Conservation (phyloP, 805 yeast genomes). For the Yarrowia porcina region DNA sequence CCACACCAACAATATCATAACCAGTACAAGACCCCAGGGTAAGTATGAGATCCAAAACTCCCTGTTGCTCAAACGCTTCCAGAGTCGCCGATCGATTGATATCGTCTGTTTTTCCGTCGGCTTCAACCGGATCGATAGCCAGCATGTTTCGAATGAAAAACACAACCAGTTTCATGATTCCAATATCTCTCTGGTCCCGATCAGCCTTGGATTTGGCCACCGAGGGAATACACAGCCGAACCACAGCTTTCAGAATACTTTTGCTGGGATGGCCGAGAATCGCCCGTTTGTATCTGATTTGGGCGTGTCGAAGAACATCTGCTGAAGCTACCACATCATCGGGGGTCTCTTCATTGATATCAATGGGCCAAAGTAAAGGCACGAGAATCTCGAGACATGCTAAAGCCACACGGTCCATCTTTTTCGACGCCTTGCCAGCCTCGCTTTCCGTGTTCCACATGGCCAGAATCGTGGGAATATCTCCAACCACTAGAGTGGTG, state of each 20-base stretch:
- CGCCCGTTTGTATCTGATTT: constrained; percentile 65
- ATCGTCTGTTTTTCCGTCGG: constrained; percentile 51
- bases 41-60: constrained; percentile 69
- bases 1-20: constrained; percentile 61
- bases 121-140: constrained; percentile 65
- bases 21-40: constrained; percentile 67
- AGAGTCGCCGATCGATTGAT: constrained; percentile 61
- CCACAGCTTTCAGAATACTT: constrained; percentile 60
- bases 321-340: constrained; percentile 45
- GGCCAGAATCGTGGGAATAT: constrained; percentile 67
- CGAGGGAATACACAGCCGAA: constrained; percentile 64
- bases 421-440: constrained; percentile 32
- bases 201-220: constrained; percentile 38
- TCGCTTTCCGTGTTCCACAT: constrained; percentile 56
- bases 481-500: constrained; percentile 67
- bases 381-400: constrained; percentile 77
- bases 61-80: constrained; percentile 57
- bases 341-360: constrained; percentile 46
- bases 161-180: constrained; percentile 66
- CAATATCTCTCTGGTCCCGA: constrained; percentile 68
- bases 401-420: constrained; percentile 60
- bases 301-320: constrained; percentile 65
- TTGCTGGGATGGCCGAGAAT: constrained; percentile 54
- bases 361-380: constrained; percentile 81
- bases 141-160: constrained; percentile 75